Conservation (phyloP, 768 basidiomycete species). For the Lactarius sanguifluus region DNA sequence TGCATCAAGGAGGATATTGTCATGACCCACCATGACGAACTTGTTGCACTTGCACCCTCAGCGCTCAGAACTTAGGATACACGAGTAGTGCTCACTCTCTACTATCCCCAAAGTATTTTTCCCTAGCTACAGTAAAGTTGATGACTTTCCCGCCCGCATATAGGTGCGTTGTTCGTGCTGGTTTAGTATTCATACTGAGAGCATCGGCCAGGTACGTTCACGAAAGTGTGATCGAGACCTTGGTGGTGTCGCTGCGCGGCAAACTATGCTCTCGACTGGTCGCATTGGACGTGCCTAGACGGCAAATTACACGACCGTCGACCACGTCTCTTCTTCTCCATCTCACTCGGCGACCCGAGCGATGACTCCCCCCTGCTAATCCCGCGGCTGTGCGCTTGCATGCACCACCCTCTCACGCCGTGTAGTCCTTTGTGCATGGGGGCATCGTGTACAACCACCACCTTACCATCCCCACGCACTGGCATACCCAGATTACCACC, state of each 20-base stretch:
- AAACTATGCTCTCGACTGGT: conserved; percentile 69
- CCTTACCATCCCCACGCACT: conserved; percentile 70
- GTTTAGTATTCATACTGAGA: not conserved
- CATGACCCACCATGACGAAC: not conserved
- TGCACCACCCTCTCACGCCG: conserved; percentile 58
- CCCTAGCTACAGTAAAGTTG: not conserved
- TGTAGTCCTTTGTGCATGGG: conserved; percentile 91
- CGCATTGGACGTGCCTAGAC: conserved; percentile 81
- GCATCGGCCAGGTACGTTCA: conserved; percentile 52
- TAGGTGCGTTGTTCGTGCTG: conserved; percentile 51
- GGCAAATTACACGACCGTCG: conserved; percentile 61
- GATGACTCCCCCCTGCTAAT: conserved; percentile 50
- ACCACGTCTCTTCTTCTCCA: conserved; percentile 79
- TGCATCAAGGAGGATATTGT: conserved; percentile 33
- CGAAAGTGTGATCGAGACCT: conserved; percentile 72
- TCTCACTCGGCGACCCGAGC: conserved; percentile 62
- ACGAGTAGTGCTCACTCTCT: too few relatives aligned
- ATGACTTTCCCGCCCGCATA: conserved; percentile 22
- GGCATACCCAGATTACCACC: conserved; percentile 68
- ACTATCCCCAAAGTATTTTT: not conserved
- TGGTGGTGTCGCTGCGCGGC: conserved; percentile 64
- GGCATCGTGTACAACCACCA: conserved; percentile 62
- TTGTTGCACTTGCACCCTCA: too few relatives aligned
- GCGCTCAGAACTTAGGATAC: too few relatives aligned
- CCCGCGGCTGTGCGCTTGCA: conserved; percentile 29